These are phyloP conservation scores for Paradendryphiella salina DNA, from an alignment of 2,329 filamentous ascomycete genomes.

Conservation along the genomic window DNA sequence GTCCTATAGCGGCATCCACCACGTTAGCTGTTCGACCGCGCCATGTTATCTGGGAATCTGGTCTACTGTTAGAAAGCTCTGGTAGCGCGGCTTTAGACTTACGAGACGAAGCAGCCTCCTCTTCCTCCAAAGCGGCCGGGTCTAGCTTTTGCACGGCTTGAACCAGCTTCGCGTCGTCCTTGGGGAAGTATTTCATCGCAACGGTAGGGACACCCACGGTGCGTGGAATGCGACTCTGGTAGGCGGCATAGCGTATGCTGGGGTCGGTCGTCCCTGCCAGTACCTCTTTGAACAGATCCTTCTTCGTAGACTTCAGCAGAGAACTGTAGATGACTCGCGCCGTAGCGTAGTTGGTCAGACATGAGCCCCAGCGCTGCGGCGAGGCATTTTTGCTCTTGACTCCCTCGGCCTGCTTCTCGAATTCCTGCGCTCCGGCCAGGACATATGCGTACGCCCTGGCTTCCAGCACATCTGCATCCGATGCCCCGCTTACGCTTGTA, in stretches of 20 bases:
- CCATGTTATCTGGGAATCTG: conserved; percentile 73
- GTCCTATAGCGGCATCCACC: conserved; percentile 88
- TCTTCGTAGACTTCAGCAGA: conserved; percentile 66
- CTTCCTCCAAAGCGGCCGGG: conserved; percentile 52
- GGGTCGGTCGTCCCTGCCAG: conserved; percentile 86
- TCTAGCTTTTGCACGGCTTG: conserved; percentile 72
- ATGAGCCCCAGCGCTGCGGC: conserved; percentile 70
- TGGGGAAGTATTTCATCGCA: conserved; percentile 76
- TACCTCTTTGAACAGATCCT: conserved; percentile 83
- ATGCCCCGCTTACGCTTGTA: conserved; percentile 65
- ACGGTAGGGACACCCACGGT: conserved; percentile 80
- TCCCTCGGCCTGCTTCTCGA: conserved; percentile 74
- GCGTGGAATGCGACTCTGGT: conserved; percentile 84
- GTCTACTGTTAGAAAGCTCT: conserved; percentile 19
- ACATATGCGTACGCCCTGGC: conserved; percentile 80
- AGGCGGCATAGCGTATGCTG: conserved; percentile 91
- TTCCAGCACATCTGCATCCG: conserved; percentile 74
- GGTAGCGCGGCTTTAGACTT: conserved; percentile 37
- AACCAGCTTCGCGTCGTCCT: conserved; percentile 64
- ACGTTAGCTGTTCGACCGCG: conserved; percentile 82
- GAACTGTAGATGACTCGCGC: conserved; percentile 82
- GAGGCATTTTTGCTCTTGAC: conserved; percentile 44
- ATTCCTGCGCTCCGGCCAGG: conserved; percentile 74
- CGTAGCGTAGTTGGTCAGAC: conserved; percentile 73
- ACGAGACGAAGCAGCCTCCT: conserved; percentile 55